These are phyloP conservation scores for Euphorbia neoarborescens DNA, from an alignment of 441 rosid species.

Conservation along the genomic window DNA sequence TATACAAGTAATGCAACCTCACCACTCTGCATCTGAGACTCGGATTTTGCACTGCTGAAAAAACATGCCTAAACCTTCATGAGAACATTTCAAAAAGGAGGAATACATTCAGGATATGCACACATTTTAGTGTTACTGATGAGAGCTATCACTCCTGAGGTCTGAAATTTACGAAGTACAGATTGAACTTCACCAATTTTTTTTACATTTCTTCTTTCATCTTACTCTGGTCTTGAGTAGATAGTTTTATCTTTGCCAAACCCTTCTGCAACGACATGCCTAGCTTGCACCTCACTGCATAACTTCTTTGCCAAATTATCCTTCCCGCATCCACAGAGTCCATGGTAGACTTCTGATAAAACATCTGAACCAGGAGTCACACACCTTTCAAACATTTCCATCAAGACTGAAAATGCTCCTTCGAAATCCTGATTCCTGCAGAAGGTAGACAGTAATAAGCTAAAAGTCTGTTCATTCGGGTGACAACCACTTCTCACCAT, in stretches of 20 bases:
- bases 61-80: too few species aligned
- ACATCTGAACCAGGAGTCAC: slow-evolving; percentile 33
- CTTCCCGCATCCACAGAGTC: slow-evolving; percentile 41
- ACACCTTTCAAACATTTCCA: slow-evolving; percentile 47
- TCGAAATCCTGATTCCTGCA: slow-evolving; percentile 49
- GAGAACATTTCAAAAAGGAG: too few species aligned
- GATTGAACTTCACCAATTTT: neutral
- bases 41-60: too few species aligned
- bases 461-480: slow-evolving; percentile 46
- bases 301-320: slow-evolving; percentile 36
- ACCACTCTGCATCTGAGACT: too few species aligned
- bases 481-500: slow-evolving; percentile 60
- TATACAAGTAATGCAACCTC: too few species aligned
- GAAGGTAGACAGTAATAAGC: slow-evolving; percentile 39
- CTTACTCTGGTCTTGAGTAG: slow-evolving; percentile 14
- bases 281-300: slow-evolving; percentile 32
- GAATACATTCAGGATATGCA: too few species aligned
- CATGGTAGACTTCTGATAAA: slow-evolving; percentile 35
- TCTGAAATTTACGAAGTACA: neutral
- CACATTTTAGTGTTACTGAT: too few species aligned
- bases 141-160: too few species aligned
- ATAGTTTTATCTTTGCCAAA: slow-evolving; percentile 17
- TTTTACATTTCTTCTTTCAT: neutral
- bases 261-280: slow-evolving; percentile 27
- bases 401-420: slow-evolving; percentile 46